phyloP scores from a whole-genome alignment of 2,329 filamentous ascomycete genomes.

The Cladosporium colombiae region DNA sequence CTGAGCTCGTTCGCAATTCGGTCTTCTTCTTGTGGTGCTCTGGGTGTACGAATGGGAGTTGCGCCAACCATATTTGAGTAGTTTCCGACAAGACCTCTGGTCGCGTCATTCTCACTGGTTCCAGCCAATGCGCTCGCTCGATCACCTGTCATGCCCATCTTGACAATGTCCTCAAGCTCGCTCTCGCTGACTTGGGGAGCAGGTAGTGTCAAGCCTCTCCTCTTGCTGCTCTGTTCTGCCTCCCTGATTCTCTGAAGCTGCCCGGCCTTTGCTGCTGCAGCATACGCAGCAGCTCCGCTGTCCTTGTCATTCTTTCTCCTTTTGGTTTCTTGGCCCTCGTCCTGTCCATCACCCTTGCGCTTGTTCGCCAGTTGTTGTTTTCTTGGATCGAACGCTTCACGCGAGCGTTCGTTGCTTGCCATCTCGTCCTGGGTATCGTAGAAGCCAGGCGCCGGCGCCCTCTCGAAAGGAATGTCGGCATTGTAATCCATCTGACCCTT shows the following conservation, averaged over 20 bases:
- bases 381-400: constrained; percentile 83
- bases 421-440: constrained; percentile 89
- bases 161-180: constrained; percentile 96
- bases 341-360: constrained; percentile 87
- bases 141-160: constrained; percentile 95
- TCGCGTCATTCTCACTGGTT: constrained; percentile 72
- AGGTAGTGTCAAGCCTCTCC: constrained; percentile 78
- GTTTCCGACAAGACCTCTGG: constrained; percentile 80
- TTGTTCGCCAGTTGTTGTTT: constrained; percentile 91
- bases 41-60: constrained; percentile 88
- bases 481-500: constrained; percentile 99
- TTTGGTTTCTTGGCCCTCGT: constrained; percentile 70
- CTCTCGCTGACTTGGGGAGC: constrained; percentile 88
- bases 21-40: constrained; percentile 89
- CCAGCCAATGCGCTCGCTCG: constrained; percentile 74
- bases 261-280: constrained; percentile 87
- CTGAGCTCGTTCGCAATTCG: constrained; percentile 94
- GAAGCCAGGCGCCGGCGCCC: constrained; percentile 82
- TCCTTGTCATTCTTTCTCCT: constrained; percentile 87
- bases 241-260: constrained; percentile 94
- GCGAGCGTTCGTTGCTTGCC: constrained; percentile 76
- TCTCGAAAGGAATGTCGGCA: constrained; percentile 97
- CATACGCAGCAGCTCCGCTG: constrained; percentile 72
- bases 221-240: constrained; percentile 94
- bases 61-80: constrained; percentile 79